Evolutionary conservation across 1,139 yeast genomes (phyloP).

Genomic region (Candida sp.): DNA sequence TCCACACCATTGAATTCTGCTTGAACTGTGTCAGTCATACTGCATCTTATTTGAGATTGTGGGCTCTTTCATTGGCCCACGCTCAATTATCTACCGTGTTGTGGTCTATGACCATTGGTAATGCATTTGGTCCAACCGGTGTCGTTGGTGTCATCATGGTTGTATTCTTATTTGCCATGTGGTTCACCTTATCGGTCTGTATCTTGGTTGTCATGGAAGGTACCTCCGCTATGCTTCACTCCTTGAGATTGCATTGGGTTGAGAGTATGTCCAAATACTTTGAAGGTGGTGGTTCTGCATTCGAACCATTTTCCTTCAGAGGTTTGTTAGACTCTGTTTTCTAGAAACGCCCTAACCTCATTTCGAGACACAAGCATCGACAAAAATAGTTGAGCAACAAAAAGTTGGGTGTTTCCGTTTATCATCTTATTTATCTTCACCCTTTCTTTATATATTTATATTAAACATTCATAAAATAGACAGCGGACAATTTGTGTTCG

Average conservation of each 20-base stretch:
- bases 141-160: constrained; percentile 51
- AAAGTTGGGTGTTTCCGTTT: no score
- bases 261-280: constrained; percentile 87
- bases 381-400: no score
- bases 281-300: constrained; percentile 80
- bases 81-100: constrained; percentile 93
- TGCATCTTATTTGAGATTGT: constrained; percentile 92
- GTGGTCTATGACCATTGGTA: constrained; percentile 92
- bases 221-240: constrained; percentile 86
- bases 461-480: neutral
- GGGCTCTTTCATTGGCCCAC: constrained; percentile 99
- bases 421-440: neutral
- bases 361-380: no score
- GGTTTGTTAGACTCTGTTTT: constrained; percentile 36
- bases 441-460: neutral
- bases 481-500: no score
- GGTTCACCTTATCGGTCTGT: constrained; percentile 76
- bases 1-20: constrained; percentile 98
- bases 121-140: constrained; percentile 56
- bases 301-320: constrained; percentile 68
- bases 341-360: constrained; percentile 1
- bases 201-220: constrained; percentile 86
- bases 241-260: constrained; percentile 87
- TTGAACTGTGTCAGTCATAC: constrained; percentile 98
- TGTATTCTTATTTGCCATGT: constrained; percentile 73